Percentiles rank a stretch among this genome's conserved stretches.
phyloP scores from a whole-genome alignment of 2,329 filamentous ascomycete genomes.

The Sarocladiaceae sp. region DNA sequence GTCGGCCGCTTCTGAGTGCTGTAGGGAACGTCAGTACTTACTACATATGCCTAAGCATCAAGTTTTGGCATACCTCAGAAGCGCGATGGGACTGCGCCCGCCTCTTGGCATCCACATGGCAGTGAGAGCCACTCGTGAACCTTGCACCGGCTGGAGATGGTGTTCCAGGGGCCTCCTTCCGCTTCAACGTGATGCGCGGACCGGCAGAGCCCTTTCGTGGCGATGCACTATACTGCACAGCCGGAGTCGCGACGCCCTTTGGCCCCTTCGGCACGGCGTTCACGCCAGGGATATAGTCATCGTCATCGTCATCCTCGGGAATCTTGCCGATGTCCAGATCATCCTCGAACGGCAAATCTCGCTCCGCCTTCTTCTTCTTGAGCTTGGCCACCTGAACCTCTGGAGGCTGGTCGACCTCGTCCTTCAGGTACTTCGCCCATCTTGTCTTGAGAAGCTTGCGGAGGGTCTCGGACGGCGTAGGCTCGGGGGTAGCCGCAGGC shows the following conservation, averaged over 20 bases:
- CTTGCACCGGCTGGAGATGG: background rate
- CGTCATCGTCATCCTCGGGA: constrained; percentile 2
- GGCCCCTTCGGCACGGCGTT: background rate
- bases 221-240: too few relatives aligned
- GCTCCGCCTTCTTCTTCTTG: background rate
- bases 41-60: background rate
- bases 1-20: background rate
- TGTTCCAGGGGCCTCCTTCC: background rate
- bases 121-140: background rate
- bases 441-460: background rate
- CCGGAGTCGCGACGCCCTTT: background rate
- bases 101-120: background rate
- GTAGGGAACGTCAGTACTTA: background rate
- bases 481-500: background rate
- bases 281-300: background rate
- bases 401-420: background rate
- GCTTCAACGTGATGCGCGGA: background rate
- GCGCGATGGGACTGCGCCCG: background rate
- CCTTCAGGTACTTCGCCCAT: constrained; percentile 1
- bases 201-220: background rate
- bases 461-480: background rate
- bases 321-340: background rate
- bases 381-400: background rate
- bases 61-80: too few relatives aligned
- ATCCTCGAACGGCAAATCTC: background rate